Evolutionary conservation across 306 rosid species (phyloP), one percentile per base, ranked within the genome.

Genomic region (Cicer yamashitae): DNA sequence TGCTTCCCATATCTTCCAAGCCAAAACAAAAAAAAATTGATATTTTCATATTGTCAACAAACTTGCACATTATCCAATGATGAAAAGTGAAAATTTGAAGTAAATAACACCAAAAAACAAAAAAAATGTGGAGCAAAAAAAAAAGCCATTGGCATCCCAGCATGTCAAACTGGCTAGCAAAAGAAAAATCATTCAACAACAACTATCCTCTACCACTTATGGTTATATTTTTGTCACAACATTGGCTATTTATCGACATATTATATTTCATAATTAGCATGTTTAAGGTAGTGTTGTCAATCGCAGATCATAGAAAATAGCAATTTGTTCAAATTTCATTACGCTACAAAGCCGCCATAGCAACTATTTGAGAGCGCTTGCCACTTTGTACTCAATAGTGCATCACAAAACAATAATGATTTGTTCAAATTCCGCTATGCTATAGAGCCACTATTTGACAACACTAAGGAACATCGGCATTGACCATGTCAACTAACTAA

Each of bases 81-180:
- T 69, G 52, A 77, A 69, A 69, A 53, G 58, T 25, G 66, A 8
- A 62, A 68, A 64, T 68, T 15, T 51, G 64, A 74, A 48, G 39
- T 34, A 44, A 54, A 77, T 59, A 48, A 14, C 20, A 61, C 12
- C 60, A 46, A 59, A 13, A 37, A 60, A 40, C 3, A 40, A 39
- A 8, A n/a, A 52, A 50, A 30, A 30, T 30, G 37, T 43, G 8
- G 10, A 51, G 20, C 57, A 51, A 51, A 51, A n/a, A 38, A 0
- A 38, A 60, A 20, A 54, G 37, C 9, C 15, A 7, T 54, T 5
- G 47, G 75, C 30, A 71, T 60, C 65, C 43, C 17, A 58, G 37
- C 65, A 63, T 4, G 1, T 12, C 61, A 74, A 63, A 75, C 69
- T 52, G 37, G 20, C 47, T 14, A 59, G 71, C 54, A 72, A 45